Evolutionary conservation across 768 basidiomycete genomes (phyloP), one percentile per base, ranked within the genome.

Genomic region (Pleurotus tuber-regium): DNA sequence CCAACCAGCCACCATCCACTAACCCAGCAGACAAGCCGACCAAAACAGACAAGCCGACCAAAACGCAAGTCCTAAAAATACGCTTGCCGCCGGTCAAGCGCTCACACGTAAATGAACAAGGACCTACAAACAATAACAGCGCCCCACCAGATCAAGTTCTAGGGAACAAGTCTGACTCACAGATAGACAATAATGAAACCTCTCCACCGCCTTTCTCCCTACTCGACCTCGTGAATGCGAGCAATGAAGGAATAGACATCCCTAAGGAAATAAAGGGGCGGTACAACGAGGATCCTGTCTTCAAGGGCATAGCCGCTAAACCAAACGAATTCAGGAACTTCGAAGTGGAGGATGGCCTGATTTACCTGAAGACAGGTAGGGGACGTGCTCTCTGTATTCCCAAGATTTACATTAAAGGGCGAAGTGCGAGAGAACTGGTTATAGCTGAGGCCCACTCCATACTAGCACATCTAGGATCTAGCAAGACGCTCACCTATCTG

Each of bases 401-500:
- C 1, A 57, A 66, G 4, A 25, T 63, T 0, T 30, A 46, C 10
- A 43, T 63, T 4, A 49, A 59, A 0, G 59, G 58, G 3, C n/a
- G 60, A 5, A 59, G 46, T 0, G 39, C 62, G 1, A 30, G 63
- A 0, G 73, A 74, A 47, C 56, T 66, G 0, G n/a, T 75, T 0
- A 72, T 76, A 0, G 53, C 53, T 0, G 69, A 74, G 25, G 71
- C 70, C 0, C 74, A 76, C 30, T 71, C 68, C 0, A 5, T 76
- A 0, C 44, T 76, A 1, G 74, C 72, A 0, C 75, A 76, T 42
- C 49, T 76, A 0, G 70, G 74, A 1, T 23, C 56, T 0, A 24
- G 8, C 1, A 76, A 74, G 49, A 76, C 72, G 0, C 12, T 73
- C 0, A 29, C 51, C 1, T 70, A 67, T 26, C 57, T 75, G 0